phyloP scores from a whole-genome alignment of 805 yeast species.

The Saccharomycopsis amapae region DNA sequence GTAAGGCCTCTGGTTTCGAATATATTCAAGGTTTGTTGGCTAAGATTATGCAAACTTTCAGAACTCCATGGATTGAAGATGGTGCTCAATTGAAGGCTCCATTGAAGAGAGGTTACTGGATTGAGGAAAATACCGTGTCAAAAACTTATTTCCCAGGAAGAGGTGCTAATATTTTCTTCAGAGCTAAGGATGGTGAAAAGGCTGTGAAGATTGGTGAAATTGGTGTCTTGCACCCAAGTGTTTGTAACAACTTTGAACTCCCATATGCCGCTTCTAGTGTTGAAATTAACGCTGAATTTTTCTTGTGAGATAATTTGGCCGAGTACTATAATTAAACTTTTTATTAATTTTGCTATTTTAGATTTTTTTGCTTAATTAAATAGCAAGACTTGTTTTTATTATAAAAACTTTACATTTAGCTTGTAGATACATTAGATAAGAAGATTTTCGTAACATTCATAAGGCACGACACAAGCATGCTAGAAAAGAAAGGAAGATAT shows the following conservation, averaged over 20 bases:
- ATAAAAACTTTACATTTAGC: too few species aligned
- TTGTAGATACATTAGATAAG: too few species aligned
- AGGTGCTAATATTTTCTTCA: conserved; percentile 82
- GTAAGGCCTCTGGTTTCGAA: conserved; percentile 94
- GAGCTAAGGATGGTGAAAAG: conserved; percentile 52
- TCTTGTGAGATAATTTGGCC: conserved; percentile 51
- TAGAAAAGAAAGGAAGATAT: neutral
- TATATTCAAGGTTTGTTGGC: conserved; percentile 90
- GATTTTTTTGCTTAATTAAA: too few species aligned
- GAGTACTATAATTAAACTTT: too few species aligned
- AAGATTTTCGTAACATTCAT: too few species aligned
- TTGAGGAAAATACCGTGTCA: conserved; percentile 58
- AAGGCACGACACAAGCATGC: too few species aligned
- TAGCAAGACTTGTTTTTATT: too few species aligned
- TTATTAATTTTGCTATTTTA: too few species aligned
- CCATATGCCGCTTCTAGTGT: conserved; percentile 90
- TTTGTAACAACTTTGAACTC: conserved; percentile 75
- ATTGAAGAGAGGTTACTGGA: conserved; percentile 77
- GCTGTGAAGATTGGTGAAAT: conserved; percentile 65
- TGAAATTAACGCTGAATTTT: conserved; percentile 84
- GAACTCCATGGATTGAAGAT: conserved; percentile 73
- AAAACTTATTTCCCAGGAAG: conserved; percentile 93
- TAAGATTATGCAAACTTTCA: conserved; percentile 91
- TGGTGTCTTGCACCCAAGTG: conserved; percentile 96
- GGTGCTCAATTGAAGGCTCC: conserved; percentile 36